Base-by-base conservation (phyloP, 371 early-diverging fungal species). In the Dinochytrium kinnereticum region DNA sequence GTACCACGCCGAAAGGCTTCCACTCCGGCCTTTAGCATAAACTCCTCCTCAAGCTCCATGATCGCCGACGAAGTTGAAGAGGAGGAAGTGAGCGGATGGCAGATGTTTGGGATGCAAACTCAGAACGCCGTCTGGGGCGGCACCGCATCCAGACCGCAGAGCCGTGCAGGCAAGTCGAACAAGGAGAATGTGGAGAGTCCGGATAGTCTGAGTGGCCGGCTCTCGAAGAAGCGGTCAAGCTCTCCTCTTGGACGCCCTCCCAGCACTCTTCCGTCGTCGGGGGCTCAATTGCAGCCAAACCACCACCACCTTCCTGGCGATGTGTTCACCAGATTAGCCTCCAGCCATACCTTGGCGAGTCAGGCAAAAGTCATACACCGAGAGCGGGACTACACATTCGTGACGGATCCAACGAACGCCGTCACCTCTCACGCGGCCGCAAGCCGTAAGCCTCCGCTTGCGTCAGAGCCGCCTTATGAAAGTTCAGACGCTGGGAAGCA, bases 361-460 rank as follows among this genome's bases (percentile, higher is more conserved):
- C 84, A 84, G 69, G 82, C 82, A 38, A 84, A 84, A 66, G 84
- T 84, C 17, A 81, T 83, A 26, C 74, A 74, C 34, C 59, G 77
- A 31, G 53, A 68, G 5, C 50, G 53, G 10, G 68, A 68, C 13
- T n/a, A 13, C 24, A 26, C 5, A 26, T 5, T 53, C 26, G 10
- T 26, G n/a, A 15, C 55, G 10, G 55, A 26, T 53, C n/a, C 55
- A 53, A 15, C 55, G 17, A n/a, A 26, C 13, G 24, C 24, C 17
- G 17, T 21, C 10, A 15, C 13, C 5, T 26, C 55, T 53, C 55
- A 53, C 5, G 10, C 33, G 24, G 68, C 68, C 37, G 26, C 19
- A 30, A 64, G 59, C 19, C 44, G 44, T 7, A 44, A 44, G 19
- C 44, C 44, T 44, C 44, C 44, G 13, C 19, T 44, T 13, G 44